Conservation (phyloP, 345 rosid genomes). For the Salix arbutifolia region DNA sequence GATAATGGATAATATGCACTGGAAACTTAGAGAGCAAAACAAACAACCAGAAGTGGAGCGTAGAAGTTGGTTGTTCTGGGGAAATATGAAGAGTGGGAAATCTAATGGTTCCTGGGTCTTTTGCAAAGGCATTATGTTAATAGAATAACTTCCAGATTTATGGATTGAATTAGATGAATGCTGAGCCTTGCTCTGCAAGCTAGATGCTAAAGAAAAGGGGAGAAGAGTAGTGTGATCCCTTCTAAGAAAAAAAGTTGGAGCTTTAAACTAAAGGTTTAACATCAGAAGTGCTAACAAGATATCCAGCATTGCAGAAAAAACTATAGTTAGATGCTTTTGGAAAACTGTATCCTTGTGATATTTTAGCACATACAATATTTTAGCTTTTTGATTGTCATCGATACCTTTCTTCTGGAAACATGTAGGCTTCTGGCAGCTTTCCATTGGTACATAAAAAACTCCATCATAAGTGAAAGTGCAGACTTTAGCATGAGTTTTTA, state of each 20-base stretch:
- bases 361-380: background rate
- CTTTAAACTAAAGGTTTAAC: background rate
- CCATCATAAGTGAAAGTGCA: too few relatives aligned
- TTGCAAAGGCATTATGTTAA: background rate
- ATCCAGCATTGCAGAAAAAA: background rate
- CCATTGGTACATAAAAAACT: too few relatives aligned
- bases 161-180: background rate
- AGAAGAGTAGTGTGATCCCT: background rate
- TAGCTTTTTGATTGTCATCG: background rate
- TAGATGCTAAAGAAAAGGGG: background rate
- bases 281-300: background rate
- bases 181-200: background rate
- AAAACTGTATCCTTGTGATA: background rate
- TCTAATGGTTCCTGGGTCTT: background rate
- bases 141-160: background rate
- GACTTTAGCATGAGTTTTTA: too few relatives aligned
- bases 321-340: background rate
- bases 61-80: background rate
- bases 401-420: background rate
- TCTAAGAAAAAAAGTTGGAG: background rate
- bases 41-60: background rate
- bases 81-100: background rate
- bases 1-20: background rate
- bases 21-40: conserved; percentile 9
- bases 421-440: background rate